These are phyloP conservation scores for Eremomyces bilateralis DNA, from an alignment of 495 filamentous ascomycete species.

Conservation along the genomic window DNA sequence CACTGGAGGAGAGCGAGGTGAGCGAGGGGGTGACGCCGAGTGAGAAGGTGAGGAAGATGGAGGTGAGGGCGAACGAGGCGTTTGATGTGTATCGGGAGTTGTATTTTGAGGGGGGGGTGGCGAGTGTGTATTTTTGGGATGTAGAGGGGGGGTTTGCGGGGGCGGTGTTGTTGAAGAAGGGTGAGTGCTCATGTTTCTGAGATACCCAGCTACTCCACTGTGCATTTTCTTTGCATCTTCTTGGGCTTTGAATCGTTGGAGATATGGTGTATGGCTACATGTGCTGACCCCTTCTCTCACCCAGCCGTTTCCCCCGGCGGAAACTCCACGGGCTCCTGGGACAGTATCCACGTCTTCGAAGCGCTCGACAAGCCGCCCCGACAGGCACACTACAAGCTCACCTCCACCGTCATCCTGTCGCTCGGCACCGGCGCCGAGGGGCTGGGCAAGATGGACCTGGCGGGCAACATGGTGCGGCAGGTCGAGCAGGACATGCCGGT, in stretches of 20 bases:
- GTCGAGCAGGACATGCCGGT: conserved; percentile 77
- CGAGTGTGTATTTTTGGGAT: conserved; percentile 96
- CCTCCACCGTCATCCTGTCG: conserved; percentile 85
- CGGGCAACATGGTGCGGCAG: conserved; percentile 94
- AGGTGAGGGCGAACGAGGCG: conserved; percentile 79
- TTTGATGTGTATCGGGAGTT: conserved; percentile 95
- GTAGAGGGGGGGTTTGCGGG: conserved; percentile 96
- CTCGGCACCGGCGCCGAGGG: conserved; percentile 46
- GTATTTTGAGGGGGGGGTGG: conserved; percentile 94
- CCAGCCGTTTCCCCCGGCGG: conserved; percentile 41
- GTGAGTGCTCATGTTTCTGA: conserved; percentile 29
- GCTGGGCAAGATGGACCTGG: conserved; percentile 79
- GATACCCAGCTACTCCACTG: too few relatives aligned
- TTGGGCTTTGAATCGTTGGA: too few relatives aligned
- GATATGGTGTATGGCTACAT: too few relatives aligned
- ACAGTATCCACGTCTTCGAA: conserved; percentile 98
- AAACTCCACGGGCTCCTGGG: conserved; percentile 72
- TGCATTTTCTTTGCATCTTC: neutral
- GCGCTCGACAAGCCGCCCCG: conserved; percentile 74
- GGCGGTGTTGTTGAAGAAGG: conserved; percentile 87
- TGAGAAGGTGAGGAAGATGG: conserved; percentile 59
- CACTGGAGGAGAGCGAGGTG: conserved; percentile 31
- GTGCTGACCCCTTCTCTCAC: too few relatives aligned
- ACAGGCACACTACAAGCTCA: conserved; percentile 89
- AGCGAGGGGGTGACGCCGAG: conserved; percentile 20